Percentiles rank a stretch among this genome's conserved stretches.
These are phyloP conservation scores for Acanthamoeba lenticulata DNA, from an alignment of 208 protist genomes.

Conservation along the genomic window DNA sequence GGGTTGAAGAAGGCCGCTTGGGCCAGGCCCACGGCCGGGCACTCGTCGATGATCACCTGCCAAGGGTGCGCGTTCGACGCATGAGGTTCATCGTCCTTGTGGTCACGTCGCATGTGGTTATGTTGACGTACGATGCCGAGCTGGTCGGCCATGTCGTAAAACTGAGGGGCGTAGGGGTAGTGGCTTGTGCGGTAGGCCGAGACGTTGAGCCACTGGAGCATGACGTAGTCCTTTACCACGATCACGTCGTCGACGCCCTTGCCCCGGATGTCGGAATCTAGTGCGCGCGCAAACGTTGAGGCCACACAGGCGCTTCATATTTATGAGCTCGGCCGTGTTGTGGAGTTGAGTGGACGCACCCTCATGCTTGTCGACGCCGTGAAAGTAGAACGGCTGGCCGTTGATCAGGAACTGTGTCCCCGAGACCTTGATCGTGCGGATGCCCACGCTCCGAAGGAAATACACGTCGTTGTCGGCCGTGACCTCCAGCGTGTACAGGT, in stretches of 20 bases:
- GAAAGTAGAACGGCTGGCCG: constrained; percentile 5
- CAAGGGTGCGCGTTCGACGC: neutral
- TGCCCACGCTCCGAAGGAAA: neutral
- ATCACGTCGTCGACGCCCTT: constrained; percentile 8
- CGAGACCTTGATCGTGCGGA: constrained; percentile 11
- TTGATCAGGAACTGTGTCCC: constrained; percentile 27
- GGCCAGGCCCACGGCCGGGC: neutral
- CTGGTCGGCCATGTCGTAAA: constrained; percentile 20
- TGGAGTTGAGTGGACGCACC: neutral
- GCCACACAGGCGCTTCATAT: neutral
- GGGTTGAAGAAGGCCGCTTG: neutral
- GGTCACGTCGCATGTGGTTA: too few relatives aligned
- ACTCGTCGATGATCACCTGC: constrained; percentile 24
- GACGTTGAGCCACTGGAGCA: constrained; percentile 29
- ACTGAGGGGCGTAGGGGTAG: neutral
- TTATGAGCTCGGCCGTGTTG: neutral
- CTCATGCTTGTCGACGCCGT: constrained; percentile 21
- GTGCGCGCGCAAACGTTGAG: neutral
- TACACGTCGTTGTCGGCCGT: neutral
- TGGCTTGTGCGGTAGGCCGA: constrained; percentile 24
- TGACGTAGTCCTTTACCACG: constrained; percentile 42
- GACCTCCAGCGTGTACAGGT: neutral
- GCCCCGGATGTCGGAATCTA: neutral
- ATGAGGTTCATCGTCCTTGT: neutral
- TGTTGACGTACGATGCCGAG: neutral